phyloP scores from a whole-genome alignment of 257 asterid genomes.

The Nicotiana benthamiana region DNA sequence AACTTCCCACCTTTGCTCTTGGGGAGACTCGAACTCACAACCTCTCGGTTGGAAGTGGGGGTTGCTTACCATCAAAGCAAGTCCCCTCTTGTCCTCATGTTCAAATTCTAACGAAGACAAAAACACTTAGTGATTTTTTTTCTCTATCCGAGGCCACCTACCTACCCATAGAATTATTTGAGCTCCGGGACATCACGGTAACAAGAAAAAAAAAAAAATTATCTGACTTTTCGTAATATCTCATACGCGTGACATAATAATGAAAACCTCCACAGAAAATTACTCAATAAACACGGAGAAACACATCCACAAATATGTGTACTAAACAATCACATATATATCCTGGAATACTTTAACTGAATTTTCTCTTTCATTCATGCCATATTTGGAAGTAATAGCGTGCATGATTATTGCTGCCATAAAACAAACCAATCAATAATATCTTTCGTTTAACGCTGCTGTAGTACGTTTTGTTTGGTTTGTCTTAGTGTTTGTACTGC shows the following conservation, averaged over 20 bases:
- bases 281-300: background rate
- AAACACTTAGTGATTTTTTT: no score
- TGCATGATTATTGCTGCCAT: conserved; percentile 2
- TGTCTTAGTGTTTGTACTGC: background rate
- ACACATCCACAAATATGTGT: background rate
- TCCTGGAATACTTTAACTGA: background rate
- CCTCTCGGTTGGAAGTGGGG: no score
- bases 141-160: no score
- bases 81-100: no score
- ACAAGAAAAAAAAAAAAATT: no score
- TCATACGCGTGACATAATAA: background rate
- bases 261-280: background rate
- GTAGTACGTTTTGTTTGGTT: background rate
- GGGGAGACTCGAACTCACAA: no score
- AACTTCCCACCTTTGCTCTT: no score
- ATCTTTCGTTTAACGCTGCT: background rate
- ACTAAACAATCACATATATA: background rate
- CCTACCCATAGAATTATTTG: no score
- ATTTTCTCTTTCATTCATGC: background rate
- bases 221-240: no score
- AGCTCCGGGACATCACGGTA: no score
- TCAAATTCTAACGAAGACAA: no score
- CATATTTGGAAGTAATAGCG: background rate
- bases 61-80: no score
- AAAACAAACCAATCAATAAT: background rate